Base-by-base conservation (phyloP, 108 stramenopile species). In the Nitzschia sp. region DNA sequence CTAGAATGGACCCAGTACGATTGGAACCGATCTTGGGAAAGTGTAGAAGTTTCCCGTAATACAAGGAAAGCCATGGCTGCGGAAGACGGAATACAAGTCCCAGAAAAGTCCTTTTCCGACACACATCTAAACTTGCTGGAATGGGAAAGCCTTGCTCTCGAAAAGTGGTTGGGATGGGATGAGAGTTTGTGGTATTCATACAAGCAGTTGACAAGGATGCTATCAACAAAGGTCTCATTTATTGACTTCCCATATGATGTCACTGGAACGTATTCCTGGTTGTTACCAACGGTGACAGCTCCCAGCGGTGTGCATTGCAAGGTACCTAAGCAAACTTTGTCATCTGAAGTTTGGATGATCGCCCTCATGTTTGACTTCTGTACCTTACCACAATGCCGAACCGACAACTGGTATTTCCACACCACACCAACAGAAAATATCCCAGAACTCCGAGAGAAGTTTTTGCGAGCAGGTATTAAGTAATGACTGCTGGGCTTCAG, bases 121-220 rank as follows among this genome's bases (percentile, higher is more conserved):
- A 52, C 65, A 41, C 25, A 41, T 21, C 5, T 42, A 8, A 73
- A 66, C 12, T 54, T 73, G 39, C 21, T 53, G 19, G 57, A 60
- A 10, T 73, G 72, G 72, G 57, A 73, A 39, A 24, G 59, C 5
- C 39, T 73, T 9, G 72, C 65, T 3, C 54, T 73, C 8, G 72
- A 73, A 43, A 73, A 64, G 41, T 73, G 72, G 72, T 44, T 73
- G 2, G 72, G 72, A 22, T 73, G 65, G 64, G 72, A 73, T 56
- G 64, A 73, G 10, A 55, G 54, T 8, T 56, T 73, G 17, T 73
- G 72, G 72, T 66, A 43, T 42, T 57, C 63, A 3, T 73, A 73
- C 54, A 14, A 51, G 6, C 58, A 64, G 66, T 40, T 53, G 38
- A 42, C 41, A n/a, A 44, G 22, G 29, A 38, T 64, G 51, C 10